Conservation (phyloP, 2,329 filamentous ascomycete species). For the Xylariaceae sp. region DNA sequence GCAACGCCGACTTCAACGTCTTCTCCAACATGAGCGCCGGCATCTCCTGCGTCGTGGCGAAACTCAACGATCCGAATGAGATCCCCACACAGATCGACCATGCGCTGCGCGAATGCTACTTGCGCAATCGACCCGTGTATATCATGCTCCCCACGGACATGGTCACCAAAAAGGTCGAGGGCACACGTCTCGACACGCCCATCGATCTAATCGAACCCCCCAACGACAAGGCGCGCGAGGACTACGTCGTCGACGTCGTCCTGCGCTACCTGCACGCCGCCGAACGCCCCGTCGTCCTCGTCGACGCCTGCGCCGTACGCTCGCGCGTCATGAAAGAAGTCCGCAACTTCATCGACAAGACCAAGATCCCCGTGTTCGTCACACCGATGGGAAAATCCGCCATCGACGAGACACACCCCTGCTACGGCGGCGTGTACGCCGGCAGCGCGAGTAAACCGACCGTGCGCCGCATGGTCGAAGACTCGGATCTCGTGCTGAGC, state of each 20-base stretch:
- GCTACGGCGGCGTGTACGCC: constrained; percentile 79
- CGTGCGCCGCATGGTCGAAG: constrained; percentile 60
- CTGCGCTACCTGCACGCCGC: constrained; percentile 67
- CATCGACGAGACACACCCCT: constrained; percentile 68
- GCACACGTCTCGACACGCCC: constrained; percentile 61
- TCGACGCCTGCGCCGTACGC: constrained; percentile 78
- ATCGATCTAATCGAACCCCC: constrained; percentile 60
- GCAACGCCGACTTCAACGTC: constrained; percentile 75
- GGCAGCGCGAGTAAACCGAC: constrained; percentile 67
- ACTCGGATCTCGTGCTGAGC: constrained; percentile 63
- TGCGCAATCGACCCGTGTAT: constrained; percentile 74
- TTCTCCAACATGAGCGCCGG: constrained; percentile 72
- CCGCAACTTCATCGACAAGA: constrained; percentile 65
- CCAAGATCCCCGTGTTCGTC: constrained; percentile 75
- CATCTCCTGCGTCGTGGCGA: constrained; percentile 66
- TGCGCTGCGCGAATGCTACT: constrained; percentile 67
- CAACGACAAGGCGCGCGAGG: constrained; percentile 67
- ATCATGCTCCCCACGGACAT: constrained; percentile 79
- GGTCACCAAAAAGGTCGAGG: constrained; percentile 70
- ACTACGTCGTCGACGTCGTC: constrained; percentile 77
- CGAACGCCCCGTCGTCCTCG: constrained; percentile 69
- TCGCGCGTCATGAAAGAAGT: constrained; percentile 70
- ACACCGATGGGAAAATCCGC: constrained; percentile 86
- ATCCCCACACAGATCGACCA: constrained; percentile 73
- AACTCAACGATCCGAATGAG: constrained; percentile 63